Base-by-base conservation (phyloP, 23 red algal species). In the Pyropia yezoensis region DNA sequence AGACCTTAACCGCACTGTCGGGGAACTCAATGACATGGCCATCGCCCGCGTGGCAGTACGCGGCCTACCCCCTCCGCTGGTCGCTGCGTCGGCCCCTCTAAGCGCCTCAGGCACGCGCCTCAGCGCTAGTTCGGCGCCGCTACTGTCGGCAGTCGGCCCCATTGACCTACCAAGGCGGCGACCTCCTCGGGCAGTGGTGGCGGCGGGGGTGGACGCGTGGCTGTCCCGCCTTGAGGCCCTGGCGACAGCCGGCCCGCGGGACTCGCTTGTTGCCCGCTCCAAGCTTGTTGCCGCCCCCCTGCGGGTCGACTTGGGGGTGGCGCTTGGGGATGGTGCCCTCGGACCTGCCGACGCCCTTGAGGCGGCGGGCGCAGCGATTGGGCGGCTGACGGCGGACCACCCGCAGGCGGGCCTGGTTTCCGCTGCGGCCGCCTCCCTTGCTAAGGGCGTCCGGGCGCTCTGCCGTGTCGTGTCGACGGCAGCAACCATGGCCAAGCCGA, bases 401-500 rank as follows among this genome's bases (percentile, higher is more conserved):
- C 39, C 39, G 9, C 39, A 47, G 11, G 39, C 39, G 39, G 39
- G 11, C 4, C 39, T 50, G 2, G 74, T 88, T 23, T 24, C 66
- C 21, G 62, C 69, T 14, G 73, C 76, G 52, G 70, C 74, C 27
- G 69, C 27, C 60, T 67, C 73, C 24, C 68, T 90, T 60, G 77
- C 54, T 15, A 67, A 50, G 11, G 74, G 73, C 60, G 53, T 81
- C 14, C 62, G 62, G 13, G 86, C 86, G 30, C 70, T 77, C 23
- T 69, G 63, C 54, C 49, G 27, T 27, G 52, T 90, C 27, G 54
- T 90, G 21, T 66, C 76, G 19, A 51, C 50, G 14, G 86, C 86
- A 7, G 63, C 75, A 3, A 62, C 59, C 7, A 79, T 90, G 77
- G 62, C 86, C 17, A 90, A 83, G 59, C 86, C 86, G 33, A 52